These are phyloP conservation scores for Pythium phragmiticola DNA, from an alignment of 352 stramenopile species.

Conservation along the genomic window DNA sequence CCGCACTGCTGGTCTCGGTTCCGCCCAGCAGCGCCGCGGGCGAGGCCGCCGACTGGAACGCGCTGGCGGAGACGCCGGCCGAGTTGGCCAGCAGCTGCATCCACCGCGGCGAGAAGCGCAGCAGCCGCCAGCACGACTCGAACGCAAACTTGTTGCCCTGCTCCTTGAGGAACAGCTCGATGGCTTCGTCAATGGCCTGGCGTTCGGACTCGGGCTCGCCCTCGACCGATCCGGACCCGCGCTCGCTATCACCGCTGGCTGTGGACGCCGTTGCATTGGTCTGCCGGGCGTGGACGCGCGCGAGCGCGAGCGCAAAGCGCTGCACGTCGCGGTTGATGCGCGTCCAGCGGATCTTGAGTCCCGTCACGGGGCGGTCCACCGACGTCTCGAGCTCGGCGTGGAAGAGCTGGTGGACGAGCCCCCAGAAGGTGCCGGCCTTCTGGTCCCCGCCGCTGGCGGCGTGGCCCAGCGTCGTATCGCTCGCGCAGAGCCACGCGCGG, in stretches of 20 bases:
- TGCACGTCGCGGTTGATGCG: conserved; percentile 80
- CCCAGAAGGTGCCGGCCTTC: conserved; percentile 68
- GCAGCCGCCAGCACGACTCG: conserved; percentile 63
- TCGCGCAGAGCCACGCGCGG: conserved; percentile 64
- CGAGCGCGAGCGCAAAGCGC: conserved; percentile 57
- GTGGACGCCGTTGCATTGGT: background rate
- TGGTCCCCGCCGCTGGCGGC: conserved; percentile 29
- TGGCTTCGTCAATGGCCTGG: conserved; percentile 55
- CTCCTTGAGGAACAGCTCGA: conserved; percentile 45
- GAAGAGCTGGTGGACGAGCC: conserved; percentile 61
- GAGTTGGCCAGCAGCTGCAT: conserved; percentile 56
- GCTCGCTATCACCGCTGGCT: background rate
- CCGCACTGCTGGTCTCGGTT: background rate
- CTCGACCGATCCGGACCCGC: conserved; percentile 16
- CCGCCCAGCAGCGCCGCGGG: background rate
- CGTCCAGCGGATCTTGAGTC: conserved; percentile 80
- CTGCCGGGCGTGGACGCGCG: conserved; percentile 33
- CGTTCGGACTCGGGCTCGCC: conserved; percentile 35
- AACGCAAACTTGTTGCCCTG: conserved; percentile 66
- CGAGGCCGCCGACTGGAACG: conserved; percentile 1
- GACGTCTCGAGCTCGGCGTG: conserved; percentile 57
- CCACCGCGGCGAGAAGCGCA: conserved; percentile 68
- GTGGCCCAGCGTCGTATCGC: conserved; percentile 41
- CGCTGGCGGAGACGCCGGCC: conserved; percentile 24
- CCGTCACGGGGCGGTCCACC: conserved; percentile 62